Evolutionary conservation across 306 rosid species (phyloP), one percentile per base, ranked within the genome.

Genomic region (Malus orientalis): DNA sequence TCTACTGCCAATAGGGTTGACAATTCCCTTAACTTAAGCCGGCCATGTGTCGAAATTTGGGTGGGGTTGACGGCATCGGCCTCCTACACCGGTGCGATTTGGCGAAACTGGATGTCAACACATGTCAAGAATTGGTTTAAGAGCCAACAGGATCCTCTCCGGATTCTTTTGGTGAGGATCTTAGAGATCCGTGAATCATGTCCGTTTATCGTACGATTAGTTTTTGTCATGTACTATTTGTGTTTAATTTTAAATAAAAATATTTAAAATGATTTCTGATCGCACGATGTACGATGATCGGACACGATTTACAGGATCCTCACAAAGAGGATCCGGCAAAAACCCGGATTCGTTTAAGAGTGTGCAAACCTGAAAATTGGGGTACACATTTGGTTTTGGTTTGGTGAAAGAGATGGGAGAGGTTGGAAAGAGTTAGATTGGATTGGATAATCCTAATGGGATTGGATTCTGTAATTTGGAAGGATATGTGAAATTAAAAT

Each of bases 11-110:
- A 67, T 62, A 47, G 84, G 72, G 90, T 83, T 86, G 90, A 85
- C 87, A 85, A 81, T 74, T 44, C 71, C 81, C 85, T 75, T 73
- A 80, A 84, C 78, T 45, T 11, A 8, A 81, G 75, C 75, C 67
- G 44, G 66, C 68, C 74, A 86, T 90, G 89, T 88, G 93, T 84
- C 85, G 4, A 69, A 44, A 74, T 86, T 67, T 68, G 76, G 83
- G 68, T 76, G 83, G 91, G 22, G 74, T 54, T 61, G 85, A 73
- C 42, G 68, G 71, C 72, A 36, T 36, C 4, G 69, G 74, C 78
- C 53, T 66, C 64, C 45, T 77, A 74, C 73, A 81, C 7, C 22
- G 72, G 20, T 42, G 45, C 55, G 74, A 57, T 15, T 74, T 53
- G 78, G 84, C 80, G 22, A 74, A 73, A 47, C 15, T 67, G 70